A percentile compares a stretch with the other conserved stretches of the same genome.
Evolutionary conservation across 257 asterid genomes (phyloP).

Genomic region (Lavandula angustifolia): DNA sequence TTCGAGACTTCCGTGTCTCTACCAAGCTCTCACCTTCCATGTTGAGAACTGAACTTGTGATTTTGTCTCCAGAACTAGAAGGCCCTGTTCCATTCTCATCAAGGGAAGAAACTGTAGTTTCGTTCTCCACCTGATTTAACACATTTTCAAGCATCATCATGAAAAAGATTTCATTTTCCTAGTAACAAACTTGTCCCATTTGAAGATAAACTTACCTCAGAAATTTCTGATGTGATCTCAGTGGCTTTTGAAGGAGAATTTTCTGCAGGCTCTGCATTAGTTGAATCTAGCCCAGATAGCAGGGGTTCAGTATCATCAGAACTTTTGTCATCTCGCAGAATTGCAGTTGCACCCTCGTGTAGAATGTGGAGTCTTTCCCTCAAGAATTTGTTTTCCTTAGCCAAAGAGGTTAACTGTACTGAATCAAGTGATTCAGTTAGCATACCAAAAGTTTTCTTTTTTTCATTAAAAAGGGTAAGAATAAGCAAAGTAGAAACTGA

Average conservation of each 20-base stretch:
- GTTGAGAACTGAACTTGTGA: slow-evolving; percentile 24
- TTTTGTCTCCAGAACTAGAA: slow-evolving; percentile 27
- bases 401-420: slow-evolving; percentile 58
- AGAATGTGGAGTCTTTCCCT: slow-evolving; percentile 41
- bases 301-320: slow-evolving; percentile 29
- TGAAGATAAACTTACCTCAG: slow-evolving; percentile 44
- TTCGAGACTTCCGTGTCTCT: slow-evolving; percentile 31
- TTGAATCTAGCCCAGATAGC: slow-evolving; percentile 33
- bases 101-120: slow-evolving; percentile 23
- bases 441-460: neutral
- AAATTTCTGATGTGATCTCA: slow-evolving; percentile 38
- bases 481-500: slow-evolving; percentile 5
- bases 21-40: slow-evolving; percentile 34
- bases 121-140: slow-evolving; percentile 50
- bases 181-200: neutral
- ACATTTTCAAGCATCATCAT: slow-evolving; percentile 5
- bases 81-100: slow-evolving; percentile 31
- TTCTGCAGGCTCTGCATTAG: slow-evolving; percentile 29
- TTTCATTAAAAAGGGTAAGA: neutral
- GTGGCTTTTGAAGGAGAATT: slow-evolving; percentile 34
- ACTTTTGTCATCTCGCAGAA: slow-evolving; percentile 27
- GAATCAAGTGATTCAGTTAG: slow-evolving; percentile 21
- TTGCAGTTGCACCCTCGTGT: slow-evolving; percentile 33
- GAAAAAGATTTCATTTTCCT: neutral
- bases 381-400: slow-evolving; percentile 68